Evolutionary conservation across 2,329 filamentous ascomycete genomes (phyloP).

Genomic region (Aspergillus awamori): DNA sequence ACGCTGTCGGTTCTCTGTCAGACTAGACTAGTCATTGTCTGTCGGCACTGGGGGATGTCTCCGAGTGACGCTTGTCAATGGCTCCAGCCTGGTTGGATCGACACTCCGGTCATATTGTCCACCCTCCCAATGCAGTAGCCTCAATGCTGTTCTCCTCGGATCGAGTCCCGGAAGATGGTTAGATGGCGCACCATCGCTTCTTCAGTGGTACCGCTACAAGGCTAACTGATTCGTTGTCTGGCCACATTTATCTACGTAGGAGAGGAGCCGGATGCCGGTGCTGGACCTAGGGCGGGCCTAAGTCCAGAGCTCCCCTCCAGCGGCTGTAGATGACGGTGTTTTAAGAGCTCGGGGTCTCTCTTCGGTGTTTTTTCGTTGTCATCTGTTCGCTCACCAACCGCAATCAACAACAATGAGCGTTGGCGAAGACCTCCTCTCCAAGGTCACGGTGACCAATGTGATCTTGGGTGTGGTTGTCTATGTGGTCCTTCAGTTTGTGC

Average conservation of each 20-base stretch:
- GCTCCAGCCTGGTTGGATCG: not conserved
- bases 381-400: not conserved
- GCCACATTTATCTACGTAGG: not conserved
- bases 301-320: not conserved
- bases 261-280: not conserved
- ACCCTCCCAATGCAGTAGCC: not conserved
- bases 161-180: not conserved
- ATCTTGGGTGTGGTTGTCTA: slow-evolving; percentile 29
- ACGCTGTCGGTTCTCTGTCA: not conserved
- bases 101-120: not conserved
- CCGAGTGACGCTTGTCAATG: not conserved
- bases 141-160: not conserved
- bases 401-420: slow-evolving; percentile 29
- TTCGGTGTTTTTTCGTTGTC: not conserved
- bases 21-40: not conserved
- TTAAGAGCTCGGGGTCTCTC: not conserved
- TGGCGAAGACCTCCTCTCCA: slow-evolving; percentile 27
- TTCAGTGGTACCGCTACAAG: not conserved
- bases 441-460: slow-evolving; percentile 32
- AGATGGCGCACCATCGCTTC: not conserved
- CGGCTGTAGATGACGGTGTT: not conserved
- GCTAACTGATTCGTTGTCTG: not conserved
- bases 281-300: not conserved
- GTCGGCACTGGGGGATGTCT: not conserved
- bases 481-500: slow-evolving; percentile 27